Evolutionary conservation across 2,329 filamentous ascomycete species (phyloP).

Genomic region (Trichoderma asperellum): DNA sequence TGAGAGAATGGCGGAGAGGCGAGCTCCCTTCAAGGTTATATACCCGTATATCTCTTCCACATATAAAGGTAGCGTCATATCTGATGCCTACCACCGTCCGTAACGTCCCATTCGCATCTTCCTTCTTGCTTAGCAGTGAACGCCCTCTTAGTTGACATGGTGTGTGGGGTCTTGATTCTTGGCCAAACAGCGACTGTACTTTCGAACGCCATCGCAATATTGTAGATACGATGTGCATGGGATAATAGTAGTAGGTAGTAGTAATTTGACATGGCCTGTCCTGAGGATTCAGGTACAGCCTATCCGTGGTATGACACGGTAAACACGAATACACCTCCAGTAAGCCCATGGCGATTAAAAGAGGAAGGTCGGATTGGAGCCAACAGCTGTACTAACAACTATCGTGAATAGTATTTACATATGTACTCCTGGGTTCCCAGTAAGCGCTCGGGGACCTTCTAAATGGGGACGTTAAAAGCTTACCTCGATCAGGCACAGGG

Average conservation of each 20-base stretch:
- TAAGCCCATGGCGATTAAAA: neutral
- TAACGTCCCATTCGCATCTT: constrained; percentile 5
- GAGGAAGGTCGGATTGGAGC: constrained; percentile 10
- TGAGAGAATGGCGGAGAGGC: neutral
- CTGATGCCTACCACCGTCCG: neutral
- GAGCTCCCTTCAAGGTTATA: neutral
- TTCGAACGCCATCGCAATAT: neutral
- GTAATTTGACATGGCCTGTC: neutral
- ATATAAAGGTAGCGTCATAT: neutral
- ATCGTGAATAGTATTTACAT: neutral
- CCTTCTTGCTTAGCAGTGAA: neutral
- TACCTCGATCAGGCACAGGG: neutral
- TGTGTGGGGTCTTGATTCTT: neutral
- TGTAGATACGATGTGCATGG: neutral
- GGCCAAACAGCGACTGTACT: neutral
- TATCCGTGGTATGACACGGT: neutral
- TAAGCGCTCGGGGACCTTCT: constrained; percentile 5
- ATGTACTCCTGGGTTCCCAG: neutral
- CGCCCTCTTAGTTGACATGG: neutral
- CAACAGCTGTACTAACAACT: neutral
- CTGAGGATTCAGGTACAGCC: neutral
- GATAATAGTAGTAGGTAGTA: neutral
- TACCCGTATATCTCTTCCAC: neutral
- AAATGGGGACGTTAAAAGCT: neutral
- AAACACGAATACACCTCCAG: neutral